phyloP scores from a whole-genome alignment of 352 stramenopile genomes.

The Halophytophthora polymorphica region DNA sequence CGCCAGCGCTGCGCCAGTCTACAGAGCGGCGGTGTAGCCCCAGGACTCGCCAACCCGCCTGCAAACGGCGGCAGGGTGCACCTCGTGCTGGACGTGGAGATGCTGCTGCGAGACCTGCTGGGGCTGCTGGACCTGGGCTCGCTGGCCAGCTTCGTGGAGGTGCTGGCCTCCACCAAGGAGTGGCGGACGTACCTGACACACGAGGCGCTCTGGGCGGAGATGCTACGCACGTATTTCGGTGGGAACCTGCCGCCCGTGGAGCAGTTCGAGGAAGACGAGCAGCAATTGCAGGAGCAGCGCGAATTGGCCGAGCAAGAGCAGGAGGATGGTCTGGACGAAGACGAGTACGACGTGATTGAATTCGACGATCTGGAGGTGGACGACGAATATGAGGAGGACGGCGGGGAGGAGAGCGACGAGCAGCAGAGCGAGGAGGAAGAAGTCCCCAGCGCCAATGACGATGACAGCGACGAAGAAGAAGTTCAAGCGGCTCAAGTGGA shows the following conservation, averaged over 20 bases:
- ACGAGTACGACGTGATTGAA: slow-evolving; percentile 12
- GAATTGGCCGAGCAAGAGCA: slow-evolving; percentile 15
- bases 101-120: slow-evolving; percentile 24
- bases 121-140: slow-evolving; percentile 25
- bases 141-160: slow-evolving; percentile 25
- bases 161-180: slow-evolving; percentile 20
- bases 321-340: slow-evolving; percentile 13
- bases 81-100: slow-evolving; percentile 32
- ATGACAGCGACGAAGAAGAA: slow-evolving; percentile 19
- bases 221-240: slow-evolving; percentile 21
- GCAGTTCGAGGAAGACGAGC: slow-evolving; percentile 20
- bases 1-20: slow-evolving; percentile 18
- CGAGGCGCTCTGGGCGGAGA: slow-evolving; percentile 21
- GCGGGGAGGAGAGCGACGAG: slow-evolving; percentile 12
- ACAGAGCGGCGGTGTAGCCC: no score
- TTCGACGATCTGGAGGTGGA: slow-evolving; percentile 12
- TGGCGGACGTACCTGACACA: slow-evolving; percentile 22
- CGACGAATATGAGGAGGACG: slow-evolving; percentile 8
- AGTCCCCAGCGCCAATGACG: slow-evolving; percentile 11
- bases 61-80: background rate
- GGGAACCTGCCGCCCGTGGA: slow-evolving; percentile 18
- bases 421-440: slow-evolving; percentile 22
- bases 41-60: background rate
- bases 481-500: slow-evolving; percentile 13
- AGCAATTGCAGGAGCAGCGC: slow-evolving; percentile 17